Conservation (phyloP, 2,329 filamentous ascomycete genomes). For the Cladosporium sp. region DNA sequence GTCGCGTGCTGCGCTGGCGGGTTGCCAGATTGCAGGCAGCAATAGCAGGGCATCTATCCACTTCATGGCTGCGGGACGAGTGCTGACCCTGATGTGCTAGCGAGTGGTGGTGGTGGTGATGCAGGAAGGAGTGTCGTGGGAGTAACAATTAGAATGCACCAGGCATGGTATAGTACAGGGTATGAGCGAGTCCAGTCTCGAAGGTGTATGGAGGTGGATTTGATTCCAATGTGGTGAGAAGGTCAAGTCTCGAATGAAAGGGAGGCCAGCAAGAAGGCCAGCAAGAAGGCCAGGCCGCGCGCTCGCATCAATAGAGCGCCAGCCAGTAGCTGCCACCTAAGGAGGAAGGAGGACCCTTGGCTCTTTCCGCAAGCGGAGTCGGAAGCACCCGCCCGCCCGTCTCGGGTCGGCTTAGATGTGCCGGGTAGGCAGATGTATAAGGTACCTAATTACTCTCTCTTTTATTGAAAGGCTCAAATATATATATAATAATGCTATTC, state of each 20-base stretch:
- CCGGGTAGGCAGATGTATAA: neutral
- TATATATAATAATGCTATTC: too few relatives aligned
- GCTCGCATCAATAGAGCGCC: neutral
- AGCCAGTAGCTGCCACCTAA: neutral
- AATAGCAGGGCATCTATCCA: slow-evolving; percentile 13
- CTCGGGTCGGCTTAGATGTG: neutral
- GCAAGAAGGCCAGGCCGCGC: neutral
- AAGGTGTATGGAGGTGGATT: neutral
- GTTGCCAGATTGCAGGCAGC: slow-evolving; percentile 11
- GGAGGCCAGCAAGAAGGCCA: neutral
- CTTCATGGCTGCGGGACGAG: slow-evolving; percentile 14
- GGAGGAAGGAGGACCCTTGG: neutral
- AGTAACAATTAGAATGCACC: slow-evolving; percentile 15
- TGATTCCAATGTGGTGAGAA: neutral
- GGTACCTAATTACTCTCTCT: too few relatives aligned
- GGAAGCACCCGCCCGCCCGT: neutral
- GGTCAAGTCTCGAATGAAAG: neutral
- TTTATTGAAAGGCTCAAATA: too few relatives aligned
- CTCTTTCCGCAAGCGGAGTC: neutral
- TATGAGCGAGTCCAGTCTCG: neutral
- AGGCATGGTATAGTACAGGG: slow-evolving; percentile 15
- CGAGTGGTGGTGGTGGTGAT: neutral
- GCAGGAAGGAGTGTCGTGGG: neutral
- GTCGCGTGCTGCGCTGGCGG: slow-evolving; percentile 25
- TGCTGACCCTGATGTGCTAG: neutral